Evolutionary conservation across 1,284 basidiomycete genomes (phyloP), one percentile per base, ranked within the genome.

Genomic region (Peniophora sp.): DNA sequence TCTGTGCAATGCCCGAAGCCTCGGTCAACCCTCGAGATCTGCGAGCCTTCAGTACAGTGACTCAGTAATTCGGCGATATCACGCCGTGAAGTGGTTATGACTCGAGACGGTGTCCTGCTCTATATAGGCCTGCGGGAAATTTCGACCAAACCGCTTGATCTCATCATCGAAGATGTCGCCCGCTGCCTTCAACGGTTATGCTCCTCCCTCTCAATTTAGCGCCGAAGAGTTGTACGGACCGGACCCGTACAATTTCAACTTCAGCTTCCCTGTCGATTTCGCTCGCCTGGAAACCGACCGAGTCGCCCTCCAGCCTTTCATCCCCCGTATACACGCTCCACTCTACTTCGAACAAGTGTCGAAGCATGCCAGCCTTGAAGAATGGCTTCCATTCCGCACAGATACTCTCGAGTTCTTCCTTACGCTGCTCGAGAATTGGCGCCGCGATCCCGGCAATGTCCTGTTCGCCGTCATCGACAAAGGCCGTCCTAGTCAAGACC

Each of bases 381-480:
- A 50, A 23, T 59, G 51, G 39, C 49, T 57, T 25, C 58, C 58
- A 2, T 55, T 50, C 49, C 24, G 50, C 14, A 52, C 49, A 38
- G 35, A n/a, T 16, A 5, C 19, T 38, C 11, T 45, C 56, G 52
- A 52, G 0, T 47, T 59, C 22, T 49, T 54, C n/a, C 19, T 38
- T 8, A 55, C 52, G 36, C 50, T 56, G 38, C 53, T 55, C 43
- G 16, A 35, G 16, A 51, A 48, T 22, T 49, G 60, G 19, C 55
- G 54, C 14, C 44, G 49, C 24, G 49, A 61, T 22, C 50, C 55
- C n/a, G 23, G 39, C 11, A 50, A 19, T 14, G 34, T 59, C 24
- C 50, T 61, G 14, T 70, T 74, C 56, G 67, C 67, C 20, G 63
- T 75, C 41, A 63, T 73, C 52, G 69, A 75, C 57, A 74, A 69